phyloP scores from a whole-genome alignment of 305 asterid genomes.

The Fraxinus ornus region DNA sequence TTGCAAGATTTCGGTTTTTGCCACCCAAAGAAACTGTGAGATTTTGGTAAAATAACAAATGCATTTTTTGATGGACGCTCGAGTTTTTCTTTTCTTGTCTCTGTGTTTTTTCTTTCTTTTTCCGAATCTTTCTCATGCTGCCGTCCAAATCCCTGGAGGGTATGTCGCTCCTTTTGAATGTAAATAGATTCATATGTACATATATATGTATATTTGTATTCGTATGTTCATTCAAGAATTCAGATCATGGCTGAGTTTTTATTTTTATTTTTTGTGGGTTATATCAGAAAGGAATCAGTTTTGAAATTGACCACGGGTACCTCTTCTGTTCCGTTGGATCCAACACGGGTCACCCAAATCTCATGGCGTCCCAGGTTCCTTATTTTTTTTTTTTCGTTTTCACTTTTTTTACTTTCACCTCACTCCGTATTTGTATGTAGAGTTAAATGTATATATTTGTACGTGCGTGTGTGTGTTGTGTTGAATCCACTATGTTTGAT shows the following conservation, averaged over 20 bases:
- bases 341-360: slow-evolving; percentile 57
- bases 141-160: slow-evolving; percentile 22
- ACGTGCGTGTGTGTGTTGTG: not conserved
- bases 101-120: slow-evolving; percentile 19
- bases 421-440: not conserved
- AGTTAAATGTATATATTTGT: not conserved
- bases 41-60: not conserved
- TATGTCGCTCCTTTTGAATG: slow-evolving; percentile 12
- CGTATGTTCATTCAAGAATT: not conserved
- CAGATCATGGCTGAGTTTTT: not conserved
- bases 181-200: not conserved
- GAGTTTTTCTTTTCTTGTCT: slow-evolving; percentile 27
- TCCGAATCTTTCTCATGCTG: not conserved
- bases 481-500: not conserved
- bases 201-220: not conserved
- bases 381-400: not conserved
- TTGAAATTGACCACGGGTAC: slow-evolving; percentile 28
- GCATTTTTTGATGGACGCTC: slow-evolving; percentile 27
- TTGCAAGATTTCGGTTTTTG: not conserved
- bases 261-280: not conserved
- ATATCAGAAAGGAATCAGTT: slow-evolving; percentile 34
- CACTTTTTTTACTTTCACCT: slow-evolving; percentile 25
- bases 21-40: not conserved
- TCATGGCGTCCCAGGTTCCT: slow-evolving; percentile 65
- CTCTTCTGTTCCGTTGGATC: slow-evolving; percentile 43